Evolutionary conservation across 441 rosid species (phyloP), one percentile per base, ranked within the genome.

Genomic region (Populus hybrid): DNA sequence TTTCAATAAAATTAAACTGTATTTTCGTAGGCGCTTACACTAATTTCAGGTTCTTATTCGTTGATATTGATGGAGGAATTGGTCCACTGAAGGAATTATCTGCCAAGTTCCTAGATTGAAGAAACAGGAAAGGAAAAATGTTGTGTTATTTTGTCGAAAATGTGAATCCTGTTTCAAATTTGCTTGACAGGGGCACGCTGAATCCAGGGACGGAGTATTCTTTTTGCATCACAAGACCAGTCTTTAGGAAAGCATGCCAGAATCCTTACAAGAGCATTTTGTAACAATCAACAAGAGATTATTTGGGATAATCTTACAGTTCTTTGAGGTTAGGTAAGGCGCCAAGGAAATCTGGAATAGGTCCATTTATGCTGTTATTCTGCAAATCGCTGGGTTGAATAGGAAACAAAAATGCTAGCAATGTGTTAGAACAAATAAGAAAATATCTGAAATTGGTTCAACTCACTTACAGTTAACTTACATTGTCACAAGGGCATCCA

Each of bases 401-500:
- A 3, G 11, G 28, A 71, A 72, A 5, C 5, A n/a, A 21, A 67
- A 50, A 46, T 21, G 26, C 14, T 50, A 14, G 69, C 34, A 23
- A 28, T 11, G 14, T 5, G 28, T 4, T 23, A n/a, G 24, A 21
- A 40, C 9, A 4, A n/a, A 1, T 5, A 23, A n/a, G 28, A 26
- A 23, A 26, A 24, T 23, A 3, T 0, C 76, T 23, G 34, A 63
- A 61, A 12, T n/a, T 6, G 1, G 16, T 71, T 18, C 40, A 42
- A 36, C 7, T 16, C 16, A 24, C 78, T 84, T 30, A 6, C 61
- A 61, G 79, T 84, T 84, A 21, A 83, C 66, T 85, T 83, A 53
- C 67, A 83, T 83, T 42, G 70, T 76, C 78, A 77, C 86, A 14
- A 88, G 84, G 65, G 87, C 82, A 50, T 76, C 78, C 89, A 83